These are phyloP conservation scores for Limtongozyma cylindracea DNA, from an alignment of 805 yeast species.

Conservation along the genomic window DNA sequence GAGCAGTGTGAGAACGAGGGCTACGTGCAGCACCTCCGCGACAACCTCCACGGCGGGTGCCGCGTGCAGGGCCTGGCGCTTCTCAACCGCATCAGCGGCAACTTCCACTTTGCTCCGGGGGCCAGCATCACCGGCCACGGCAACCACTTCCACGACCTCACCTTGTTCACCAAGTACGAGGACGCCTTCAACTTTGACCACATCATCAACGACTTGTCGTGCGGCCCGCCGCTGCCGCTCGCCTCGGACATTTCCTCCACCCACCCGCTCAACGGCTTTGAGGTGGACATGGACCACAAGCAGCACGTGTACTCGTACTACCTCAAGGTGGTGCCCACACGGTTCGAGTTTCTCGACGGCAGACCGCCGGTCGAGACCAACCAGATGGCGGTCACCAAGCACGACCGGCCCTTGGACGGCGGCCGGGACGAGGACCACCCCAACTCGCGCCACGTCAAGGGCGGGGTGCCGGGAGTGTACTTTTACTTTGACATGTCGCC, in stretches of 20 bases:
- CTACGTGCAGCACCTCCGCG: constrained; percentile 36
- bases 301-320: constrained; percentile 49
- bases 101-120: constrained; percentile 93
- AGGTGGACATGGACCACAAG: constrained; percentile 17
- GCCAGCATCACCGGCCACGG: constrained; percentile 32
- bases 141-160: constrained; percentile 66
- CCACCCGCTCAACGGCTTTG: constrained; percentile 42
- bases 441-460: constrained; percentile 53
- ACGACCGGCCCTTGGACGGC: constrained; percentile 65
- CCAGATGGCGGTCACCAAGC: constrained; percentile 74
- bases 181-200: constrained; percentile 57
- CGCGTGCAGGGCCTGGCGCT: constrained; percentile 56
- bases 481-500: constrained; percentile 85
- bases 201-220: constrained; percentile 52
- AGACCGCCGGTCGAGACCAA: constrained; percentile 42
- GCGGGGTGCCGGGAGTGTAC: constrained; percentile 82
- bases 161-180: constrained; percentile 31
- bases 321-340: constrained; percentile 73
- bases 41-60: constrained; percentile 46
- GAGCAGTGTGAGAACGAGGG: constrained; percentile 85
- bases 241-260: constrained; percentile 10
- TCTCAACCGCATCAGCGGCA: constrained; percentile 73
- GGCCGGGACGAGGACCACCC: constrained; percentile 87
- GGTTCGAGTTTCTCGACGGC: constrained; percentile 39
- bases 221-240: constrained; percentile 27